Conservation (phyloP, 2,329 filamentous ascomycete species). For the Stagonosporopsis cucurbitacearum region DNA sequence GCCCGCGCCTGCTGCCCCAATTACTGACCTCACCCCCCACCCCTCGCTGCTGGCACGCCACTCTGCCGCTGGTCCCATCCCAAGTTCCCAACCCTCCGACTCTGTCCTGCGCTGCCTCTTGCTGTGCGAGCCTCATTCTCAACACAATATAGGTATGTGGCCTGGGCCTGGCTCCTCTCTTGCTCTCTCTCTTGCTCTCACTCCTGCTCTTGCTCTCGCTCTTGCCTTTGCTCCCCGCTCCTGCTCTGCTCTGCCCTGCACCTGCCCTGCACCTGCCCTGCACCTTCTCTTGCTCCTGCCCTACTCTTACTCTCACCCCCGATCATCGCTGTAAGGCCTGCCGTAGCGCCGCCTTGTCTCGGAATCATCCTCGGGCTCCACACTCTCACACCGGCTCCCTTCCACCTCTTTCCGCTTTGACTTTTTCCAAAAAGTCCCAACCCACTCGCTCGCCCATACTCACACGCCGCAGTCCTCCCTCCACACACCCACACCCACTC, state of each 20-base stretch:
- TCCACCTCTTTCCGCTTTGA: constrained; percentile 23
- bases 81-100: no score
- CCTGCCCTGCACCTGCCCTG: constrained; percentile 9
- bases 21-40: constrained; percentile 20
- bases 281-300: no score
- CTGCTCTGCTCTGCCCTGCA: no score
- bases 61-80: not conserved
- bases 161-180: constrained; percentile 19
- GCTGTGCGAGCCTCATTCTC: constrained; percentile 20
- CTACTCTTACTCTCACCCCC: constrained; percentile 18
- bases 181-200: not conserved
- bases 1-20: constrained; percentile 32
- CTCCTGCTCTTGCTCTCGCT: not conserved
- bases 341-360: constrained; percentile 25
- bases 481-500: constrained; percentile 39
- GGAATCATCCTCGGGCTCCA: constrained; percentile 25
- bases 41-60: not conserved
- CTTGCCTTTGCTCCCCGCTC: constrained; percentile 7
- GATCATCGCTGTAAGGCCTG: constrained; percentile 19
- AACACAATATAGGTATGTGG: constrained; percentile 47
- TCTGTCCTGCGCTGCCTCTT: not conserved
- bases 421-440: constrained; percentile 1
- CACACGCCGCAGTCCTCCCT: constrained; percentile 31
- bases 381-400: constrained; percentile 22
- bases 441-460: constrained; percentile 26